Conservation (phyloP, 208 protist genomes). For the Vickermania ingenoplastis region DNA sequence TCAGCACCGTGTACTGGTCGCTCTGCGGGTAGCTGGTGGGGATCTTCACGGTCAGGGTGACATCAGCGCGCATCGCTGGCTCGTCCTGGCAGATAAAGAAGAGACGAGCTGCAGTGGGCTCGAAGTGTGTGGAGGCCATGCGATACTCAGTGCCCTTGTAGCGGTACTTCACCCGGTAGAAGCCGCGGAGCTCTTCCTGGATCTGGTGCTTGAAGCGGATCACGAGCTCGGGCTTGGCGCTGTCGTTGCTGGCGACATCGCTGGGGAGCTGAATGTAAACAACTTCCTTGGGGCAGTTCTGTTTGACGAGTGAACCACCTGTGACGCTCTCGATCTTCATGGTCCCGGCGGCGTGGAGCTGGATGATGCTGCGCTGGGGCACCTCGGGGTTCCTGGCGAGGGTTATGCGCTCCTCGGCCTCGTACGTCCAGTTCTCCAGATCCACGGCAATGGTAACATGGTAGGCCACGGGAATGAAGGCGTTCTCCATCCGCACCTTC, state of each 20-base stretch:
- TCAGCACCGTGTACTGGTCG: conserved; percentile 70
- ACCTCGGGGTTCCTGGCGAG: conserved; percentile 26
- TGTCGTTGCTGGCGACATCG: conserved; percentile 20
- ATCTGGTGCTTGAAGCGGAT: conserved; percentile 78
- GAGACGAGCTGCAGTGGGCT: conserved; percentile 89
- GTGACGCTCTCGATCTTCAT: conserved; percentile 38
- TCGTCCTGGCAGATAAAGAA: conserved; percentile 97
- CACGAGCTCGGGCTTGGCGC: conserved; percentile 42
- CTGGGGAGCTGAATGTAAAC: conserved; percentile 41
- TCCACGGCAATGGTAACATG: conserved; percentile 54
- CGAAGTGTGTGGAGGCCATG: conserved; percentile 95
- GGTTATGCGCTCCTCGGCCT: conserved; percentile 46
- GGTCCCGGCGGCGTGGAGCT: conserved; percentile 51
- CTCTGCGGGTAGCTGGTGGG: conserved; percentile 22
- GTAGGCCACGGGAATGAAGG: conserved; percentile 66
- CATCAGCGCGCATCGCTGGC: conserved; percentile 92
- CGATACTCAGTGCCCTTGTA: conserved; percentile 66
- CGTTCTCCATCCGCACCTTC: conserved; percentile 61
- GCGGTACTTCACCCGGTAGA: conserved; percentile 78
- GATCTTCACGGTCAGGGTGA: conserved; percentile 84
- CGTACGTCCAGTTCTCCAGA: conserved; percentile 64
- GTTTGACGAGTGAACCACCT: conserved; percentile 38
- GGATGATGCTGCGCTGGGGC: conserved; percentile 23
- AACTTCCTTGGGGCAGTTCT: conserved; percentile 37
- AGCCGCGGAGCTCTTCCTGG: conserved; percentile 86